Evolutionary conservation across 176 grass and related monocot genomes (phyloP), one percentile per base, ranked within the genome.

Genomic region (Olyra latifolia): DNA sequence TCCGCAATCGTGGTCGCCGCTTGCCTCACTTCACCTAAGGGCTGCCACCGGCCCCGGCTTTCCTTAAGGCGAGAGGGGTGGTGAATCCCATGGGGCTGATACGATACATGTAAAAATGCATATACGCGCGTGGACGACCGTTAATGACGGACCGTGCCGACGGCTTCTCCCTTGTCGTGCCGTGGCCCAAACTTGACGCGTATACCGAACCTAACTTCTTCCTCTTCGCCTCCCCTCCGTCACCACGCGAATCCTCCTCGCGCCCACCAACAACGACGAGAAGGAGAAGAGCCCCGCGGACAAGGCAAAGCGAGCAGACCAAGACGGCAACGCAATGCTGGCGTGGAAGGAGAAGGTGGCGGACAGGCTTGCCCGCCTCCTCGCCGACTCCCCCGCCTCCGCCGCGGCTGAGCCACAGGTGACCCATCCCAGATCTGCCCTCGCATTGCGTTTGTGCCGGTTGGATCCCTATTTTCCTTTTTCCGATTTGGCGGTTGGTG

Each of bases 341-440:
- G 79, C 82, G 63, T 91, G 77, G 89, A 91, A 88, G 86, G 82
- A 82, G 65, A 85, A 78, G 82, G 82, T 91, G 66, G 82, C 82
- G 10, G 77, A 68, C 42, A 88, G 41, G 73, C 89, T 91, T 6
- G 17, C 85, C 24, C 79, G 85, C 72, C 72, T 82, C 12, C 65
- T 87, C 55, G 79, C 79, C 55, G 85, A 87, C 35, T 87, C 79
- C 55, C 74, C 53, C 11, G 9, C 79, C 6, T 17, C 53, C 19
- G 43, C 62, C 30, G 71, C 85, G 79, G 64, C 45, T 62, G 44
- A 54, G 72, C 55, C 64, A 54, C 55, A 62, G 79, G 85, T 87
- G 44, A 72, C 27, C 17, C 16, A 71, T 72, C 30, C 6, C 29
- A 76, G 79, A 82, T 87, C 38, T 0, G 44, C 44, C 13, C 14